These are phyloP conservation scores for Pseudocercospora fuligena DNA, from an alignment of 2,329 filamentous ascomycete genomes.

Conservation along the genomic window DNA sequence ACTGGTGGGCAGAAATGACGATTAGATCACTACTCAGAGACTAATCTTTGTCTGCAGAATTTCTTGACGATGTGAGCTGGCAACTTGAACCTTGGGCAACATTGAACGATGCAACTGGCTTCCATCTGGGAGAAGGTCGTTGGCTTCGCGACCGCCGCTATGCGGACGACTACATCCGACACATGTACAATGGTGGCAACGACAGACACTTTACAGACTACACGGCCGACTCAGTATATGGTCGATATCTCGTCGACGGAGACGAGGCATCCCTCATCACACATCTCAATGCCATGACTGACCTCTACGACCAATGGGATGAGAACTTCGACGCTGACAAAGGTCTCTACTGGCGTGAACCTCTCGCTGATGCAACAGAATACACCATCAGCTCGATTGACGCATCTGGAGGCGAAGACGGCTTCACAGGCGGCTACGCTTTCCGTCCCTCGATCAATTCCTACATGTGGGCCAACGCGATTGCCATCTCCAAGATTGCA, in stretches of 20 bases:
- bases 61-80: slow-evolving; percentile 52
- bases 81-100: slow-evolving; percentile 49
- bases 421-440: slow-evolving; percentile 47
- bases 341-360: slow-evolving; percentile 50
- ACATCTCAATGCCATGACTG: slow-evolving; percentile 44
- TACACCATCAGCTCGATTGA: slow-evolving; percentile 54
- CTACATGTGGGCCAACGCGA: slow-evolving; percentile 52
- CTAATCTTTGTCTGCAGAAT: slow-evolving; percentile 37
- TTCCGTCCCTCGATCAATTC: slow-evolving; percentile 53
- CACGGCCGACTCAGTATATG: slow-evolving; percentile 49
- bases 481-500: slow-evolving; percentile 48
- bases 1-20: slow-evolving; percentile 32
- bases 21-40: too few species aligned
- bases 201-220: slow-evolving; percentile 52
- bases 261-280: slow-evolving; percentile 41
- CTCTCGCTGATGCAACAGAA: slow-evolving; percentile 51
- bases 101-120: slow-evolving; percentile 52
- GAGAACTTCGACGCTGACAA: slow-evolving; percentile 48
- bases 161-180: slow-evolving; percentile 50
- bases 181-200: slow-evolving; percentile 49
- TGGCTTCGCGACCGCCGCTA: slow-evolving; percentile 52
- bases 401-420: slow-evolving; percentile 46
- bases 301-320: slow-evolving; percentile 45
- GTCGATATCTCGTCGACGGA: slow-evolving; percentile 50
- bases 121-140: slow-evolving; percentile 51